Base-by-base conservation (phyloP, 2,329 filamentous ascomycete genomes). In the Fusarium udum region DNA sequence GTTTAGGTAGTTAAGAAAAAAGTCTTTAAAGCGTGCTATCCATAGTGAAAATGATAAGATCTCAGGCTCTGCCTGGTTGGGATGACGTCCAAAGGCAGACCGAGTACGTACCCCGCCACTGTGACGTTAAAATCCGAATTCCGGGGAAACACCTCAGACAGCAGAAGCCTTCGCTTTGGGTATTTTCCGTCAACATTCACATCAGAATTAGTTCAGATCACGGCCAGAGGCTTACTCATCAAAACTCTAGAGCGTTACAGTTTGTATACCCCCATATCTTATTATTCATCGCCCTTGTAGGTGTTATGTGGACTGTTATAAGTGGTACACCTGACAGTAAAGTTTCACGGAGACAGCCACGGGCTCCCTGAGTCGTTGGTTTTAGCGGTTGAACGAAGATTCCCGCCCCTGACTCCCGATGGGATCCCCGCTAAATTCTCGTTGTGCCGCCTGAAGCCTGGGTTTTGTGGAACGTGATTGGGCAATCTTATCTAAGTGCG, bases 361-460 rank as follows among this genome's bases (percentile, higher is more conserved):
- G 55, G 48, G 51, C 56, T 45, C 51, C 60, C 34, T 48, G 37
- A 48, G 62, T 73, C 51, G 62, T 73, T 67, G 36, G 57, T 39
- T 68, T 74, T 71, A 75, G 73, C 70, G 69, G 64, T 64, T 52
- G 55, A 58, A 58, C 58, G 71, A 67, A 63, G 65, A 61, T 63
- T 48, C 64, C 64, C 55, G 57, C 70, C 71, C 75, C 64, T 73
- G 73, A 77, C 55, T 65, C 69, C 73, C 68, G 72, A 77, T 71
- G 59, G 52, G 14, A 58, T 60, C 73, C 71, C 75, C 69, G 68
- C 68, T 60, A 63, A 76, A 74, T 76, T 67, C 53, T 60, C 64
- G 65, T 64, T 55, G 43, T 72, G 64, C 74, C 69, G 71, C 61
- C 63, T 72, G 55, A 60, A 65, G 67, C 67, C 58, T 73, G 48